Percentiles rank a stretch among this genome's conserved stretches.
These are phyloP conservation scores for Crithidia brevicula DNA, from an alignment of 208 protist genomes.

Conservation along the genomic window DNA sequence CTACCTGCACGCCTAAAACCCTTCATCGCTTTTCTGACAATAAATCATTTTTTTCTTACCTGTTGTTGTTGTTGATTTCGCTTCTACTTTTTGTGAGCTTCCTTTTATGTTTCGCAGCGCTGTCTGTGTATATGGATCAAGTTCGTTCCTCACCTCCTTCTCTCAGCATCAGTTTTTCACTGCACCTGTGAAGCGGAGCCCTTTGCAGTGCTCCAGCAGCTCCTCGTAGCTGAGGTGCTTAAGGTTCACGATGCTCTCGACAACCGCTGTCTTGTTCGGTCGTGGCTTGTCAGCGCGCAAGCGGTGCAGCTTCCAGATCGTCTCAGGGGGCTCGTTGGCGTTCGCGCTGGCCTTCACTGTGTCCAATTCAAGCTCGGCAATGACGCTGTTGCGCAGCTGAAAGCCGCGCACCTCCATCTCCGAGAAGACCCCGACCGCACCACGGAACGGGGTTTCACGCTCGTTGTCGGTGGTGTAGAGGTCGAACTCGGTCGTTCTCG, in stretches of 20 bases:
- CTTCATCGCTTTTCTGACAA: no score
- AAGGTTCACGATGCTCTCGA: conserved; percentile 71
- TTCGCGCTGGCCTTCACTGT: conserved; percentile 11
- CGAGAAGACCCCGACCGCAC: conserved; percentile 55
- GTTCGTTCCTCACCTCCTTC: not conserved
- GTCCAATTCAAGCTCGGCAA: conserved; percentile 56
- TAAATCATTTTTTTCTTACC: no score
- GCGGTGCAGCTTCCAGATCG: conserved; percentile 67
- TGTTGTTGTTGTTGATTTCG: no score
- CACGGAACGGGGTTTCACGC: conserved; percentile 50
- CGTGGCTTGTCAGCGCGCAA: conserved; percentile 69
- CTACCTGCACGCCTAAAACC: no score
- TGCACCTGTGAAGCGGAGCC: conserved; percentile 23
- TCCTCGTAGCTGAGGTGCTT: conserved; percentile 77
- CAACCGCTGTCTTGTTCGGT: conserved; percentile 77
- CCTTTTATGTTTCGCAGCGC: not conserved
- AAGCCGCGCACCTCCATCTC: conserved; percentile 49
- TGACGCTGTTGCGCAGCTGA: conserved; percentile 57
- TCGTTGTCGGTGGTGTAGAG: conserved; percentile 60
- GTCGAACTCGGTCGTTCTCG: conserved; percentile 50
- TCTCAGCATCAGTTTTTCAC: not conserved
- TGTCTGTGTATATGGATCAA: no score
- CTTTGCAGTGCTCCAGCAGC: conserved; percentile 42
- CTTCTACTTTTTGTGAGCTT: no score
- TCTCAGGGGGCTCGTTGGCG: conserved; percentile 20